phyloP scores from a whole-genome alignment of 176 grass and related monocot species.

The Thinopyrum elongatum region DNA sequence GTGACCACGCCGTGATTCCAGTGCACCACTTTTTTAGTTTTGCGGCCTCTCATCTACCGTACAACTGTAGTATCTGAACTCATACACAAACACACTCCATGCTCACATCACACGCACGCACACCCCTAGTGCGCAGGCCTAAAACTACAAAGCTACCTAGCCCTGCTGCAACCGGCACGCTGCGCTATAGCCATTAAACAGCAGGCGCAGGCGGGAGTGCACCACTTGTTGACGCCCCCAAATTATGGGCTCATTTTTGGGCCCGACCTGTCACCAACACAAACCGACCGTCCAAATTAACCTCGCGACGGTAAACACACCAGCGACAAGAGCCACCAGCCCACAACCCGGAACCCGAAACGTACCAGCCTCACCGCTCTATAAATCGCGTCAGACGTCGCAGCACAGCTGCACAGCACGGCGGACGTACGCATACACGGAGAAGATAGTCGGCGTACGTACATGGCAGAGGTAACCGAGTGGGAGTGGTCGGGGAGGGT shows the following conservation, averaged over 20 bases:
- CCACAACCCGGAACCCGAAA: background rate
- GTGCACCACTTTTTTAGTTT: too few relatives aligned
- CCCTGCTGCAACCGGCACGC: too few relatives aligned
- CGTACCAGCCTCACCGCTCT: background rate
- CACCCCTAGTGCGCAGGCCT: too few relatives aligned
- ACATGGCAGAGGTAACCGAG: background rate
- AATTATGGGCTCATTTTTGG: background rate
- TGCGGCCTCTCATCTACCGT: too few relatives aligned
- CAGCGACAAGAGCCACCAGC: background rate
- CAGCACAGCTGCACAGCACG: background rate
- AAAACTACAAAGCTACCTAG: too few relatives aligned
- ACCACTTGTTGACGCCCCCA: background rate
- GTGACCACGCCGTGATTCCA: too few relatives aligned
- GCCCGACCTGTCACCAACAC: background rate
- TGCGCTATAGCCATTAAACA: too few relatives aligned
- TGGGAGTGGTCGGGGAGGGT: conserved; percentile 55
- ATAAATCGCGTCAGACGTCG: background rate
- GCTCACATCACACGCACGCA: too few relatives aligned
- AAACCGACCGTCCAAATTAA: background rate
- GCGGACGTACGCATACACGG: background rate
- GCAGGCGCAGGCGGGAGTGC: too few relatives aligned
- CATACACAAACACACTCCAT: too few relatives aligned
- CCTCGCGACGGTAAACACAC: background rate
- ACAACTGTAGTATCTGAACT: too few relatives aligned
- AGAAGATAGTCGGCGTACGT: background rate